Base-by-base conservation (phyloP, 768 basidiomycete species). In the Podaxis carcinomalis region DNA sequence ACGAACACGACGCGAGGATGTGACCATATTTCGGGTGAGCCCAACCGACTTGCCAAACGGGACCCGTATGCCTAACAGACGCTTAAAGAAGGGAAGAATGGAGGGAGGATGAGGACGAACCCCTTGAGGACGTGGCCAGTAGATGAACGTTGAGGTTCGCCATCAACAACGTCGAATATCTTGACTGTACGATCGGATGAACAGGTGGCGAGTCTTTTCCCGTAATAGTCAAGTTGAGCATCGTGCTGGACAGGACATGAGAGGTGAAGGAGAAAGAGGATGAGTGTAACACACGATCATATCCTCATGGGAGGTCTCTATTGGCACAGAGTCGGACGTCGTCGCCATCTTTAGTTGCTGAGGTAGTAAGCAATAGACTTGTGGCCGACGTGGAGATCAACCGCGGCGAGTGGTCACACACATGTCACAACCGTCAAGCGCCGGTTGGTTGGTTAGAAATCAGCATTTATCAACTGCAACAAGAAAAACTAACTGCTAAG, bases 21-120 rank as follows among this genome's bases (percentile, higher is more conserved):
- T 90, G 87, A 1, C 97, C 97, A 68, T 91, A 99, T 73, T 94
- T 97, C 25, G 97, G 97, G 68, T 99, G 96, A 2, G 92, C 96
- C 97, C 97, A 99, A 23, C 95, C 86, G 54, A 99, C 89, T 68
- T 96, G 94, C 95, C 96, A 98, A 39, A 99, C 95, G 5, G 97
- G 96, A 9, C 96, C 95, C 3, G 92, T 92, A 74, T 98, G 97
- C 42, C 95, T 97, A 64, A 21, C 52, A 47, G 56, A 39, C 27
- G 39, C 14, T 61, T 28, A 60, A 61, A 36, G 23, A 21, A 32
- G 6, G 44, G n/a, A 21, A 25, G 11, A 42, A 35, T 62, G 19
- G 63, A 32, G 13, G 23, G 32, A 61, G 52, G 37, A 46, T 36
- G 28, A 53, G 21, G 28, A 66, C 82, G 60, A 57, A 93, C 92